Conservation (phyloP, 257 asterid genomes). For the Rhazya stricta region DNA sequence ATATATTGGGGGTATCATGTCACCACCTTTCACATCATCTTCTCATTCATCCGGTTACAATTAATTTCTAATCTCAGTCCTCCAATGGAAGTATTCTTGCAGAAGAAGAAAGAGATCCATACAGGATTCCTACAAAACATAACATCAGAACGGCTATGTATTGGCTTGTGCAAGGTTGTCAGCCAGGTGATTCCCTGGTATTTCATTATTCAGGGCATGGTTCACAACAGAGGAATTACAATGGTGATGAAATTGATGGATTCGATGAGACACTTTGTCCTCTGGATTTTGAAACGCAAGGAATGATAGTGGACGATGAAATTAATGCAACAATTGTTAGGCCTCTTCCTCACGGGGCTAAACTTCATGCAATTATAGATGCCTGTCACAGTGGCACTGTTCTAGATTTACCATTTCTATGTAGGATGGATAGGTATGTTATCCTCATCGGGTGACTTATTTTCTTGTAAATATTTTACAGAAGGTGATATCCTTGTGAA, state of each 20-base stretch:
- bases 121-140: slow-evolving; percentile 75
- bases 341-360: slow-evolving; percentile 83
- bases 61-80: slow-evolving; percentile 18
- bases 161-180: slow-evolving; percentile 88
- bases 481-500: background rate
- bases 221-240: slow-evolving; percentile 71
- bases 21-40: background rate
- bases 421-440: slow-evolving; percentile 87
- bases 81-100: slow-evolving; percentile 30
- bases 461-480: background rate
- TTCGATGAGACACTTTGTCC: slow-evolving; percentile 91
- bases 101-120: slow-evolving; percentile 86
- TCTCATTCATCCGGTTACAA: background rate
- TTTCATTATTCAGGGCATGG: slow-evolving; percentile 96
- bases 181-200: slow-evolving; percentile 90
- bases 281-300: slow-evolving; percentile 65
- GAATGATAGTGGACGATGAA: slow-evolving; percentile 83
- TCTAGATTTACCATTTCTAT: slow-evolving; percentile 78
- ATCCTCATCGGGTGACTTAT: background rate
- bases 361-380: slow-evolving; percentile 91
- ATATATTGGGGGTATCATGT: too few relatives aligned
- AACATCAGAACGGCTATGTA: slow-evolving; percentile 88
- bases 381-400: slow-evolving; percentile 96
- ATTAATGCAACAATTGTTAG: slow-evolving; percentile 67
- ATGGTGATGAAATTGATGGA: slow-evolving; percentile 91